Base-by-base conservation (phyloP, 108 stramenopile genomes). In the Pseudonitzschia delicatissima region DNA sequence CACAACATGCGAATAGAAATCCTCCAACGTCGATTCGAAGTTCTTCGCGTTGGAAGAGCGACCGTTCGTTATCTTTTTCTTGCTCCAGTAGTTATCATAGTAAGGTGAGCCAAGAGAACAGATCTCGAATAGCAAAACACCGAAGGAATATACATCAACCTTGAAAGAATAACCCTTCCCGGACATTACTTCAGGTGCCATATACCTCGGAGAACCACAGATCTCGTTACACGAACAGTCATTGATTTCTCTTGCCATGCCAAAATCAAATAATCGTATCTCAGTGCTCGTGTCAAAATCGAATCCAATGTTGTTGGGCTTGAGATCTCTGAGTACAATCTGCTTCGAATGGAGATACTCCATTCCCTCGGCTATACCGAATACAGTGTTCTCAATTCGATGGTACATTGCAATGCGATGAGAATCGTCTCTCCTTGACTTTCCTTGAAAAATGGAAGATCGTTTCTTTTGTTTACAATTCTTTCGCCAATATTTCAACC, bases 231-330 rank as follows among this genome's bases (percentile, higher is more conserved):
- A 45, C n/a, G n/a, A n/a, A n/a, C 49, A 33, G 31, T 58, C 61
- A 13, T 60, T 39, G 17, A 53, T 47, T 50, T 80, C 74, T 5
- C 79, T 69, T 8, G 83, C 80, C 28, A 81, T 69, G 12, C 83
- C 83, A 29, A 84, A 73, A 66, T 84, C 83, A 53, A 81, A 84
- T 21, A 84, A 64, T 65, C 79, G 80, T 20, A 78, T 21, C n/a
- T n/a, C n/a, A n/a, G n/a, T n/a, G 53, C 17, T 68, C 9, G 73
- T 73, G 25, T 61, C 18, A 13, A 26, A 11, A 63, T 79, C 78
- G 47, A 79, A 79, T 27, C 83, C 79, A 21, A 87, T 53, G 31
- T 87, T 87, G 61, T 75, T 64, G 27, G 87, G 87, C 75, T 87
- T 87, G 37, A 84, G 39, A 62, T 87, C 87, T 23, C 87, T 64